These are phyloP conservation scores for Amniculicola lignicola DNA, from an alignment of 495 filamentous ascomycete genomes.

Conservation along the genomic window DNA sequence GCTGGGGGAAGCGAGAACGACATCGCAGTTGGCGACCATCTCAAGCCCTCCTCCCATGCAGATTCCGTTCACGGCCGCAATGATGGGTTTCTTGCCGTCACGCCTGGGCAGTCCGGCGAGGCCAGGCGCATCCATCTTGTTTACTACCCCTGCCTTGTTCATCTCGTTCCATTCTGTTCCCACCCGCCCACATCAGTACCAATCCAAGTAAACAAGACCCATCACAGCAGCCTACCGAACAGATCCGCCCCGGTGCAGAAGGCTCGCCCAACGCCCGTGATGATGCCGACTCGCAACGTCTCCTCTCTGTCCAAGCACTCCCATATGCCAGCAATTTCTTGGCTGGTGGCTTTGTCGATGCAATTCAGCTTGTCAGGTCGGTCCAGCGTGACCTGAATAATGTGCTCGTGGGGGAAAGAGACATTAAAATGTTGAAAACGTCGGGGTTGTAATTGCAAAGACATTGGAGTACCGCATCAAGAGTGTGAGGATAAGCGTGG, in stretches of 20 bases:
- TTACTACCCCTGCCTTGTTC: constrained; percentile 9
- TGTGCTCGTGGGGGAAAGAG: constrained; percentile 24
- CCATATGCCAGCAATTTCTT: constrained; percentile 27
- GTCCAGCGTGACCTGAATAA: constrained; percentile 18
- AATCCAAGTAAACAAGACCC: no score
- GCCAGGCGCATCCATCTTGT: constrained; percentile 8
- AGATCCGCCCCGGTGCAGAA: constrained; percentile 31
- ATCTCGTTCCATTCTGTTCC: constrained; percentile 27
- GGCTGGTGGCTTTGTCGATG: constrained; percentile 17
- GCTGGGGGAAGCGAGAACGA: constrained; percentile 20
- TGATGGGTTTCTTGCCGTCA: constrained; percentile 29
- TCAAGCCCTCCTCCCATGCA: constrained; percentile 30
- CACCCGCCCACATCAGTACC: no score
- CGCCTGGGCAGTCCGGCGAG: constrained; percentile 18
- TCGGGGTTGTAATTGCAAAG: no score
- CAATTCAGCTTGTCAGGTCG: constrained; percentile 15
- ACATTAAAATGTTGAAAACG: no score
- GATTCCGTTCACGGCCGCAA: constrained; percentile 32
- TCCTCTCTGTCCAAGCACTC: constrained; percentile 18
- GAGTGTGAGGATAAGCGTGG: no score
- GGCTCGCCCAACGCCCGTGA: constrained; percentile 28
- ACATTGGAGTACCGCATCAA: no score
- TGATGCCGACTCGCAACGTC: constrained; percentile 23
- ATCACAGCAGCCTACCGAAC: no score
- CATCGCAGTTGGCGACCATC: constrained; percentile 28